Conservation (phyloP, 495 filamentous ascomycete genomes). For the Pyronema omphalodes region DNA sequence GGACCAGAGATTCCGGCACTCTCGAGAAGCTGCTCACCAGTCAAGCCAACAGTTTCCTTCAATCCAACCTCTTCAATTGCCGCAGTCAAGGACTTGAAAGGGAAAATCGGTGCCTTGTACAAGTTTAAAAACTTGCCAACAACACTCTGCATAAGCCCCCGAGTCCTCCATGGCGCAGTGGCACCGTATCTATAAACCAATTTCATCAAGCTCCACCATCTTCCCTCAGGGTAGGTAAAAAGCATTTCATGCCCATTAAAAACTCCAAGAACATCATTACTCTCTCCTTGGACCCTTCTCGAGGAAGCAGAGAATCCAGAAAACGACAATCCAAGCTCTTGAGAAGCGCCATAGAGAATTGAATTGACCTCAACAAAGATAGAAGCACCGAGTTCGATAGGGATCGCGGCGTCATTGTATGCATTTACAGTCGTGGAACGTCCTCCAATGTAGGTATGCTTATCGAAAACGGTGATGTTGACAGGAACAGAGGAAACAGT, state of each 20-base stretch:
- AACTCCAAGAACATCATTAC: slow-evolving; percentile 27
- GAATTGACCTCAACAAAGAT: slow-evolving; percentile 82
- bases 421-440: slow-evolving; percentile 77
- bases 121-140: slow-evolving; percentile 59
- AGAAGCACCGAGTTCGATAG: slow-evolving; percentile 75
- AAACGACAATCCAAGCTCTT: slow-evolving; percentile 45
- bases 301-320: slow-evolving; percentile 15
- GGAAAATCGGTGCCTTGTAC: slow-evolving; percentile 68
- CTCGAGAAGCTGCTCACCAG: slow-evolving; percentile 52
- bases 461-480: slow-evolving; percentile 81
- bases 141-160: slow-evolving; percentile 50
- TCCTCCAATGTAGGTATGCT: slow-evolving; percentile 60
- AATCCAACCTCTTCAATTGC: slow-evolving; percentile 48
- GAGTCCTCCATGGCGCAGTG: slow-evolving; percentile 51
- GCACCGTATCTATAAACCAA: slow-evolving; percentile 70
- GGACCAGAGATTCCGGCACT: slow-evolving; percentile 43
- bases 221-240: slow-evolving; percentile 33
- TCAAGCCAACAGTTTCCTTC: slow-evolving; percentile 40
- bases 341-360: slow-evolving; percentile 59
- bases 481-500: slow-evolving; percentile 28
- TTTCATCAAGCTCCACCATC: slow-evolving; percentile 66
- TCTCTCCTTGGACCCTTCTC: slow-evolving; percentile 10
- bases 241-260: slow-evolving; percentile 73
- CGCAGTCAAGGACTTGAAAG: slow-evolving; percentile 55
- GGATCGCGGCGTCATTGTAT: slow-evolving; percentile 46